phyloP scores from a whole-genome alignment of 768 basidiomycete species.

The Agaricus bisporus region DNA sequence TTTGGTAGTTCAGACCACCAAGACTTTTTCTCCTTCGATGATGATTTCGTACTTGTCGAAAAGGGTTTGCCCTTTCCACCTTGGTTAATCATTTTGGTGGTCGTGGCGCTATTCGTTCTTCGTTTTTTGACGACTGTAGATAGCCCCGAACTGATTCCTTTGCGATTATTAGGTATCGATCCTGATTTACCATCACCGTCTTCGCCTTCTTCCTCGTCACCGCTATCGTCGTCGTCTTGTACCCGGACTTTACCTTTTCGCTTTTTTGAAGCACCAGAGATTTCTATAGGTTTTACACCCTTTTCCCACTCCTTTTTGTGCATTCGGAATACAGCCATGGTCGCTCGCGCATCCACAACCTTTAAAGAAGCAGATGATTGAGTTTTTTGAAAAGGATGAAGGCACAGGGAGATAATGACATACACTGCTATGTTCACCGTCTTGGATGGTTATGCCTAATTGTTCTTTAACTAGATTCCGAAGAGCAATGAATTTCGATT shows the following conservation, averaged over 20 bases:
- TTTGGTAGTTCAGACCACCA: slow-evolving; percentile 5
- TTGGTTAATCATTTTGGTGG: background rate
- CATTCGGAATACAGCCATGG: slow-evolving; percentile 88
- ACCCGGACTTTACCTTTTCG: slow-evolving; percentile 5
- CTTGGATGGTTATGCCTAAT: slow-evolving; percentile 74
- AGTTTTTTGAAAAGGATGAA: background rate
- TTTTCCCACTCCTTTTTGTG: slow-evolving; percentile 82
- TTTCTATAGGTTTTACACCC: slow-evolving; percentile 10
- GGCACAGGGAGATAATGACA: slow-evolving; percentile 20
- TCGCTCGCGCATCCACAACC: slow-evolving; percentile 91
- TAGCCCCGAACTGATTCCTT: slow-evolving; percentile 60
- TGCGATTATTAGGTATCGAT: slow-evolving; percentile 20
- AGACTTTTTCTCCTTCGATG: background rate
- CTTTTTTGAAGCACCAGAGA: slow-evolving; percentile 11
- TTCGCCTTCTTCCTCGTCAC: background rate
- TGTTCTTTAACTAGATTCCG: slow-evolving; percentile 77
- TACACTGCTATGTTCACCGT: slow-evolving; percentile 88
- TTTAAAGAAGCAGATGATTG: slow-evolving; percentile 20
- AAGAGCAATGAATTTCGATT: slow-evolving; percentile 66
- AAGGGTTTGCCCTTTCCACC: background rate
- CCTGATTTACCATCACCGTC: slow-evolving; percentile 10
- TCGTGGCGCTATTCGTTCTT: background rate
- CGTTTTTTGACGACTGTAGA: slow-evolving; percentile 40
- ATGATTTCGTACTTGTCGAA: background rate
- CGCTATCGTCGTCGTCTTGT: slow-evolving; percentile 10